Percentiles rank a stretch among this genome's conserved stretches.
These are phyloP conservation scores for Aschersonia sp. DNA, from an alignment of 2,329 filamentous ascomycete genomes.

Conservation along the genomic window DNA sequence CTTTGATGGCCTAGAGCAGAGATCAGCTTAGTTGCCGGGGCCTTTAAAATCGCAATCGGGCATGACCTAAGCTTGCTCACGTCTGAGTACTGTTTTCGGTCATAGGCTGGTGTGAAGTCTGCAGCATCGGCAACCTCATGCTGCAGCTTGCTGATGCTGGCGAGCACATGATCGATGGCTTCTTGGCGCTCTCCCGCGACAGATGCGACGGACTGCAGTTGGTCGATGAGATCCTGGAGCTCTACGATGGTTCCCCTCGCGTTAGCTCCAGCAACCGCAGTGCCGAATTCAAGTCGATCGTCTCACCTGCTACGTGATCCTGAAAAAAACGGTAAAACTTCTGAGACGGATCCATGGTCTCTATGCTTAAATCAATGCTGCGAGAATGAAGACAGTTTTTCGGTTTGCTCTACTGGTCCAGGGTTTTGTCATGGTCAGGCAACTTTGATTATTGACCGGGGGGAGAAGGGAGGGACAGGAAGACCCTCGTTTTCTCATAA, in stretches of 20 bases:
- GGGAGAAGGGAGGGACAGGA: not conserved
- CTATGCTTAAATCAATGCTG: no score
- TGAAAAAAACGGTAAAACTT: conserved; percentile 78
- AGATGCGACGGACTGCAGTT: conserved; percentile 46
- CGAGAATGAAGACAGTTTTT: no score
- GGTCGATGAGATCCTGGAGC: conserved; percentile 61
- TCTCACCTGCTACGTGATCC: conserved; percentile 52
- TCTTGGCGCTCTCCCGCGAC: conserved; percentile 62
- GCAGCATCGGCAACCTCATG: conserved; percentile 75
- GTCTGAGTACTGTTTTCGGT: conserved; percentile 74
- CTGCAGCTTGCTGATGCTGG: conserved; percentile 65
- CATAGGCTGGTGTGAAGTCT: conserved; percentile 73
- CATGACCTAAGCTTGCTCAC: conserved; percentile 25
- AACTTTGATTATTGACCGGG: not conserved
- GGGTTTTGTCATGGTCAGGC: not conserved
- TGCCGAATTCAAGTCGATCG: not conserved
- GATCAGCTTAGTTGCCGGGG: no score
- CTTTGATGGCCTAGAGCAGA: conserved; percentile 53
- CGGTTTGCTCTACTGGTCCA: not conserved
- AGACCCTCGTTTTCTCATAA: not conserved
- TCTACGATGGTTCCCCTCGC: conserved; percentile 27
- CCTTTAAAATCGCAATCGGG: no score
- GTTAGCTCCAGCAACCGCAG: not conserved
- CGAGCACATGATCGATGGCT: conserved; percentile 66
- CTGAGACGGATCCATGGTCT: conserved; percentile 41